phyloP scores from a whole-genome alignment of 768 basidiomycete genomes.

The Sporobolomyces phaffii region DNA sequence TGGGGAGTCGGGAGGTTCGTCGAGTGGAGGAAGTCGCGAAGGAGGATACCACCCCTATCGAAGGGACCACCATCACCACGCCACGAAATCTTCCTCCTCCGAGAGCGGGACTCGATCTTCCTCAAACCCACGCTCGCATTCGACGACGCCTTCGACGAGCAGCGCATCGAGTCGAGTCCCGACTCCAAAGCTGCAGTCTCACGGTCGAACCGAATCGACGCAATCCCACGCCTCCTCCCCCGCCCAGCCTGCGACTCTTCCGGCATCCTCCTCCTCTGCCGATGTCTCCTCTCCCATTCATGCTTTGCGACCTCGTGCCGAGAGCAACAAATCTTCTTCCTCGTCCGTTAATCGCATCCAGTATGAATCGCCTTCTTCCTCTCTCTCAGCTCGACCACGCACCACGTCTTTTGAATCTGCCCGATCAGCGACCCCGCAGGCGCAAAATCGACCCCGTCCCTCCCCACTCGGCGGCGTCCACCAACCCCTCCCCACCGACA shows the following conservation, averaged over 20 bases:
- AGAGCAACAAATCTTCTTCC: slow-evolving; percentile 13
- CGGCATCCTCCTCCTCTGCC: neutral
- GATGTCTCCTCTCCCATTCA: neutral
- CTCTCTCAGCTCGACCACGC: neutral
- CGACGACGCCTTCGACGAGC: slow-evolving; percentile 14
- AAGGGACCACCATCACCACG: neutral
- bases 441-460: neutral
- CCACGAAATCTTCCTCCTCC: neutral
- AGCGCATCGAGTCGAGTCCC: slow-evolving; percentile 1
- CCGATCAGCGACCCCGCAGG: slow-evolving; percentile 20
- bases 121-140: slow-evolving; percentile 1
- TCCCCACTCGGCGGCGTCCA: slow-evolving; percentile 6
- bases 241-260: neutral
- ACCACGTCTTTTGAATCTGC: slow-evolving; percentile 16
- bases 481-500: neutral
- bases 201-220: neutral
- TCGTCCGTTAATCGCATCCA: slow-evolving; percentile 6
- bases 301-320: slow-evolving; percentile 18
- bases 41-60: slow-evolving; percentile 36
- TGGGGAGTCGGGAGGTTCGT: slow-evolving; percentile 21
- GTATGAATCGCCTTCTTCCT: neutral
- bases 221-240: slow-evolving; percentile 4
- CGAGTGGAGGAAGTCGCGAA: neutral
- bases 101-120: neutral
- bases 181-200: neutral